Conservation (phyloP, 2,329 filamentous ascomycete genomes). For the Aspergillus persii region DNA sequence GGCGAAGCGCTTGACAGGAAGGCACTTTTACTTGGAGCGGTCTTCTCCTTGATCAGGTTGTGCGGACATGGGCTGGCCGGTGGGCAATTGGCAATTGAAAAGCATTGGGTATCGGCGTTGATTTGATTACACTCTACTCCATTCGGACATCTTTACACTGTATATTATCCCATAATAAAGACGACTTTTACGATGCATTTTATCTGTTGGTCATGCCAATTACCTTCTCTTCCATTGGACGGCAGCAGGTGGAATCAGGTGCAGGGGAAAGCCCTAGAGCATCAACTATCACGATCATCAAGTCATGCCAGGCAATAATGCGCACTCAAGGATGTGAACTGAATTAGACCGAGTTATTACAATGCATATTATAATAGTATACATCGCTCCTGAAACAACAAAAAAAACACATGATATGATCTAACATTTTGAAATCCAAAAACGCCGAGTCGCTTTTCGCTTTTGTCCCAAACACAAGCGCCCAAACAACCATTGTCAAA, state of each 20-base stretch:
- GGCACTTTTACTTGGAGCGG: not conserved
- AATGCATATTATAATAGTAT: not conserved
- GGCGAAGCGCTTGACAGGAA: not conserved
- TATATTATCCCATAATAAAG: not conserved
- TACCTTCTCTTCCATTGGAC: not conserved
- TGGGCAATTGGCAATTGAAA: not conserved
- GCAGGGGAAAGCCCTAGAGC: not conserved
- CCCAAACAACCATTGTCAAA: constrained; percentile 27
- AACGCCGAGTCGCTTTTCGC: constrained; percentile 8
- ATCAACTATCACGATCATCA: not conserved
- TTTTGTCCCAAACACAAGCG: constrained; percentile 10
- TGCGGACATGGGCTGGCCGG: too few species aligned
- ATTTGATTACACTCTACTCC: not conserved
- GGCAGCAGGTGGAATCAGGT: not conserved
- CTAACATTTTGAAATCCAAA: constrained; percentile 5
- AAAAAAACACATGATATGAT: not conserved
- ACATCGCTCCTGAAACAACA: not conserved
- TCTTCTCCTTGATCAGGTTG: too few species aligned
- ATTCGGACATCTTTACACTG: not conserved
- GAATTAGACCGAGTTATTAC: not conserved
- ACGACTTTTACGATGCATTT: not conserved
- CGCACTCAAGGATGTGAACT: not conserved
- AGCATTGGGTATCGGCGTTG: not conserved
- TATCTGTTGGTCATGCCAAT: not conserved
- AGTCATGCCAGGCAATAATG: not conserved